Base-by-base conservation (phyloP, 768 basidiomycete species). In the Boletus rubroflammeus region DNA sequence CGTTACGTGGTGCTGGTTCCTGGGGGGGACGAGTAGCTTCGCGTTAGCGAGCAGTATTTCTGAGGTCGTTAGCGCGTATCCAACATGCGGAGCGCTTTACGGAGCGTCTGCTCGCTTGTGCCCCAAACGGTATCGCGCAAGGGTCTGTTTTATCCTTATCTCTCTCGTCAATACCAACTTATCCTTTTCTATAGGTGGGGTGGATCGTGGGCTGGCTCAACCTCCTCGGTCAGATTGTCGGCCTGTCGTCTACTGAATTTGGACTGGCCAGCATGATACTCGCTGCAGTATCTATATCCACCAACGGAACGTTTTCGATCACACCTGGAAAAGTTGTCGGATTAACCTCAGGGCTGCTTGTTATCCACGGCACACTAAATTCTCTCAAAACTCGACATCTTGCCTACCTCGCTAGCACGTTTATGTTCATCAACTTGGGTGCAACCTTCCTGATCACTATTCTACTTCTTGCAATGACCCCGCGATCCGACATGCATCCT, bases 41-140 rank as follows among this genome's bases (percentile, higher is more conserved):
- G 57, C 70, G 6, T 50, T 73, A 7, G 64, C 67, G 15, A 61
- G 66, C 36, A 72, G 70, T 13, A 60, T 71, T 25, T 32, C 69
- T 3, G 69, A 71, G 53, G 35, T 71, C 9, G 69, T 64, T 56
- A 71, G 69, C 5, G 67, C 69, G 3, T 69, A 65, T 58, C 67
- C 67, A 38, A 71, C 67, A 9, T 68, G 67, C 15, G 67, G 66
- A 6, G 67, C 60, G 9, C 47, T 67, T 3, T 90, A 90, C 60
- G 88, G 87, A n/a, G 88, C 88, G 3, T 89, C 88, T 26, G 86
- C 87, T n/a, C 82, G 83, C 63, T 72, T 89, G 9, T 82, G 83
- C 6, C 88, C 88, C 0, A 78, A 74, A 58, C 78, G 68, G 52
- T 78, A 87, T 62, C 81, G 88, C 48, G 82, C 88, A 36, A 81